Evolutionary conservation across 1,284 basidiomycete genomes (phyloP).

Genomic region (Cystobasidium pallidum): DNA sequence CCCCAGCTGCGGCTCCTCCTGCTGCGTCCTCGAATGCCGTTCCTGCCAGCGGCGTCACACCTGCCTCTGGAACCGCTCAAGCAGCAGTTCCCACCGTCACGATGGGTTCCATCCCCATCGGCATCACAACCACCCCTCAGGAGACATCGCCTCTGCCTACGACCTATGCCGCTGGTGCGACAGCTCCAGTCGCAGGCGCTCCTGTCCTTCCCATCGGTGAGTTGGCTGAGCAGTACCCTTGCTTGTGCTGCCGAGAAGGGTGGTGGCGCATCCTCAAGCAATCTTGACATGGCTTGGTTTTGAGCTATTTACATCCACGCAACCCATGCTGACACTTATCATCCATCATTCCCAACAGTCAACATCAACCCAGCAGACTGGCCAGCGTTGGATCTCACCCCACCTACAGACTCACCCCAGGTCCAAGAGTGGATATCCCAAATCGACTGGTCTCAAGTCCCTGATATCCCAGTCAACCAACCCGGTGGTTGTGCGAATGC

Average conservation of each 20-base stretch:
- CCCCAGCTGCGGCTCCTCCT: conserved; percentile 13
- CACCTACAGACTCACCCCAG: conserved; percentile 66
- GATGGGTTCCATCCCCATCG: conserved; percentile 46
- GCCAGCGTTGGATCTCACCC: conserved; percentile 70
- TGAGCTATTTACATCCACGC: too few species aligned
- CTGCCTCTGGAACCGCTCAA: background rate
- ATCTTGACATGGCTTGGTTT: too few species aligned
- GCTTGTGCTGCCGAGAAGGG: background rate
- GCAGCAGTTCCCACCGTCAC: conserved; percentile 10
- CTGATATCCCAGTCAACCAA: conserved; percentile 64
- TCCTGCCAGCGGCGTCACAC: background rate
- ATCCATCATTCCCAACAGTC: conserved; percentile 32
- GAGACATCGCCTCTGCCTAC: conserved; percentile 52
- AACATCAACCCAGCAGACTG: conserved; percentile 59
- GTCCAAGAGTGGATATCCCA: conserved; percentile 76
- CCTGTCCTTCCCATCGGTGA: conserved; percentile 68
- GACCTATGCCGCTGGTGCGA: conserved; percentile 66
- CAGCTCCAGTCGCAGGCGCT: conserved; percentile 66
- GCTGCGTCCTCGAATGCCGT: conserved; percentile 6
- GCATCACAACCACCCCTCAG: conserved; percentile 48
- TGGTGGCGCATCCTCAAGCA: background rate
- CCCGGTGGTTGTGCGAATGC: conserved; percentile 68
- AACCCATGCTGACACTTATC: too few species aligned
- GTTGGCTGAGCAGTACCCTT: conserved; percentile 50
- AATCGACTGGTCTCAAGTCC: conserved; percentile 66